Percentiles rank a stretch among this genome's conserved stretches.
Conservation (phyloP, 2,329 filamentous ascomycete genomes). For the Exophiala spinifera region DNA sequence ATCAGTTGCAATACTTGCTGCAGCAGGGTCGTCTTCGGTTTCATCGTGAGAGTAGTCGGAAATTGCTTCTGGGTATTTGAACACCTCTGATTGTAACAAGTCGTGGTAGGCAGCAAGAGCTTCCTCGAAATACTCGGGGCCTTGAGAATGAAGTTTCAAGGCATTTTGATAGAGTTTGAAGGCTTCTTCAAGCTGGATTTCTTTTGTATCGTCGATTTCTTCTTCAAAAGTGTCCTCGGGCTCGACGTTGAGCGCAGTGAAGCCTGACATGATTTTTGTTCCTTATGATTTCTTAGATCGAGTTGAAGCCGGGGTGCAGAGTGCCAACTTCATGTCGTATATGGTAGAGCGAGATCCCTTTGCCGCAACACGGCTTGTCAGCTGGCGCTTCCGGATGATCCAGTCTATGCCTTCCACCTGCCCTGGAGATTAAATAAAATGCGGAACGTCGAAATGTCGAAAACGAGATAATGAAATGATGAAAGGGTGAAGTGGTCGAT, state of each 20-base stretch:
- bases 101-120: constrained; percentile 77
- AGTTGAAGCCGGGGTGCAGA: background rate
- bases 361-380: too few species aligned
- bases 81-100: constrained; percentile 89
- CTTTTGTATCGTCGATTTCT: constrained; percentile 90
- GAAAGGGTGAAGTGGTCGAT: background rate
- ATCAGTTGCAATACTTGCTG: constrained; percentile 21
- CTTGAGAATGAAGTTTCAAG: constrained; percentile 86
- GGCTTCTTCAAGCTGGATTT: constrained; percentile 95
- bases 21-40: constrained; percentile 32
- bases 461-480: background rate
- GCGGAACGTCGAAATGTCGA: background rate
- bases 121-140: constrained; percentile 69
- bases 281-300: background rate
- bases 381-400: too few species aligned
- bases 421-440: background rate
- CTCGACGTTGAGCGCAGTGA: constrained; percentile 66
- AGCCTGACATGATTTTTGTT: constrained; percentile 25
- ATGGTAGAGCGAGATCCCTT: too few species aligned
- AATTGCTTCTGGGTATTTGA: constrained; percentile 81
- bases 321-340: background rate
- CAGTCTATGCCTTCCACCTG: background rate
- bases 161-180: constrained; percentile 91
- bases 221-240: constrained; percentile 86
- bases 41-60: constrained; percentile 78